Evolutionary conservation across 208 protist species (phyloP).

Genomic region (Trichomonas vaginalis): DNA sequence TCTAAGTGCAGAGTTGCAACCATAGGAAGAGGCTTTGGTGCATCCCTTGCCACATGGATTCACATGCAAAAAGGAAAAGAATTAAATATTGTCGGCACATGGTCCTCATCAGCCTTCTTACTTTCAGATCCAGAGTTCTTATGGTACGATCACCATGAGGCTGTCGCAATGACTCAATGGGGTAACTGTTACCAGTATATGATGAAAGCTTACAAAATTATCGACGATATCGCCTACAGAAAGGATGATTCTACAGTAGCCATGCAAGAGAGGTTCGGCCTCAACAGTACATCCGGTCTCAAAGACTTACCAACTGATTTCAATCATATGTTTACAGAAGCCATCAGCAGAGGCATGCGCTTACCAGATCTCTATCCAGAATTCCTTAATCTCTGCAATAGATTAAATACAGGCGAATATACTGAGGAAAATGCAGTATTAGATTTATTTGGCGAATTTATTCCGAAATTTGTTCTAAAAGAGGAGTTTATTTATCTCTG

Average conservation of each 20-base stretch:
- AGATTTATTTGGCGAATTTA: background rate
- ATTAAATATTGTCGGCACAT: background rate
- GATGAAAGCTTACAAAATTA: background rate
- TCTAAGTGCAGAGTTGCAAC: too few relatives aligned
- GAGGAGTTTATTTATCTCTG: background rate
- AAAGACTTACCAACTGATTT: background rate
- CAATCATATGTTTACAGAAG: background rate
- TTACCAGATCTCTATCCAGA: background rate
- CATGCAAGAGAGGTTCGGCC: background rate
- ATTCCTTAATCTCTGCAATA: background rate
- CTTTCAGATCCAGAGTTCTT: background rate
- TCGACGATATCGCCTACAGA: background rate
- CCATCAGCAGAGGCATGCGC: background rate
- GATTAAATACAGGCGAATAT: background rate
- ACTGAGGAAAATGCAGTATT: background rate
- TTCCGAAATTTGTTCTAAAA: background rate
- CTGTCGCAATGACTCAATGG: background rate
- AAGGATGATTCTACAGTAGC: background rate
- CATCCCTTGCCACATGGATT: too few relatives aligned
- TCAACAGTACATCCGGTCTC: background rate
- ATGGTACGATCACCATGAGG: background rate
- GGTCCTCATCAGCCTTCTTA: background rate
- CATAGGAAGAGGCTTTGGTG: too few relatives aligned
- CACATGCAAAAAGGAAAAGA: background rate
- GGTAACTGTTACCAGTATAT: background rate